A percentile compares a stretch with the other conserved stretches of the same genome.
These are phyloP conservation scores for Paramecium octaurelia DNA, from an alignment of 73 alveolate species.

Conservation along the genomic window DNA sequence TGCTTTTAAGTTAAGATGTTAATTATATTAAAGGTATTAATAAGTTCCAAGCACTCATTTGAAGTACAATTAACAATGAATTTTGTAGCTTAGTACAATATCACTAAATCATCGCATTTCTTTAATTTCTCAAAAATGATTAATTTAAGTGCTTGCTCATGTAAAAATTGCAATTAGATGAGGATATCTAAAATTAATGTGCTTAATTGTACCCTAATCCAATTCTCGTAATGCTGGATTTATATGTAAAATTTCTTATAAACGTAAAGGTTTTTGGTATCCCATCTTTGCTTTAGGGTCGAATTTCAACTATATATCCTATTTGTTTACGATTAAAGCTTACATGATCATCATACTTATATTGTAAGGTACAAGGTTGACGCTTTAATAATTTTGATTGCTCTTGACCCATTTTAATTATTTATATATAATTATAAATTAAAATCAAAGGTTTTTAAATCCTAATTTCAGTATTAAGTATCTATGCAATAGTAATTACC, in stretches of 20 bases:
- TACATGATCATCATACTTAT: not conserved
- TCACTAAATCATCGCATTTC: not conserved
- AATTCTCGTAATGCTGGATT: slow-evolving; percentile 37
- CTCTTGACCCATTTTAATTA: not conserved
- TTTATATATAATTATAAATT: not conserved
- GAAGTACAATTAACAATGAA: not conserved
- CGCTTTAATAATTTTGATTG: not conserved
- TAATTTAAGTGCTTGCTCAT: not conserved
- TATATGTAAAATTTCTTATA: not conserved
- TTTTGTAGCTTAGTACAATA: not conserved
- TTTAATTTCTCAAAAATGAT: not conserved
- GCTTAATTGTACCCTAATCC: not conserved
- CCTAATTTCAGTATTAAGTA: not conserved
- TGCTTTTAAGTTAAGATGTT: not conserved
- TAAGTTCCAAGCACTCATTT: not conserved
- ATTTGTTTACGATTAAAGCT: not conserved
- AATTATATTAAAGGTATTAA: not conserved
- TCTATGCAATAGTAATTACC: not conserved
- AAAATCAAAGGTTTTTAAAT: not conserved
- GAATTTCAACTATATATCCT: not conserved
- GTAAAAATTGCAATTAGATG: not conserved
- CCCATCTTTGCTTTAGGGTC: not conserved
- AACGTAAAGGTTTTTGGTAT: not conserved
- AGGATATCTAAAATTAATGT: not conserved
- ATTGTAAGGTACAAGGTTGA: not conserved